Percentiles rank a stretch among this genome's conserved stretches.
Evolutionary conservation across 179 eudicot species (phyloP).

Genomic region (Spergularia azorica): DNA sequence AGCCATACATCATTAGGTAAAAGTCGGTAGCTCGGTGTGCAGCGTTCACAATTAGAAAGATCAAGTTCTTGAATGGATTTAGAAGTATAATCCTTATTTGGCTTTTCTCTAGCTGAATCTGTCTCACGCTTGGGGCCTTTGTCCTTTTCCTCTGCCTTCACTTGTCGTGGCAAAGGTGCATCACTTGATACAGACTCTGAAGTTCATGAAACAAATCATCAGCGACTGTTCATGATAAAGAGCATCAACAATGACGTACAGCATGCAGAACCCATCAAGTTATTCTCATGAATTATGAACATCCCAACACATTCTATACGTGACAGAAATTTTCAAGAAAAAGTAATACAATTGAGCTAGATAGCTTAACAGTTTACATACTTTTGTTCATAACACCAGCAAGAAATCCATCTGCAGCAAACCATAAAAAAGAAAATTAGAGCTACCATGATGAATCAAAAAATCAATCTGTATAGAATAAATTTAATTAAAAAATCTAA

Average conservation of each 20-base stretch:
- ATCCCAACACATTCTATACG: neutral
- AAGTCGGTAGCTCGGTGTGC: constrained; percentile 94
- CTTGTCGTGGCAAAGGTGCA: constrained; percentile 49
- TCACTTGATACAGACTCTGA: constrained; percentile 75
- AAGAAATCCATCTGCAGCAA: constrained; percentile 81
- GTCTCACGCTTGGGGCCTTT: constrained; percentile 66
- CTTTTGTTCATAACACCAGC: constrained; percentile 86
- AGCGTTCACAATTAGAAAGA: constrained; percentile 82
- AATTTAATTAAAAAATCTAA: constrained; percentile 10
- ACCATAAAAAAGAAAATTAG: neutral
- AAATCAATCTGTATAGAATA: neutral
- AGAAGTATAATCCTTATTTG: constrained; percentile 67
- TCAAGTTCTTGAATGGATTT: constrained; percentile 96
- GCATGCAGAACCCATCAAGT: neutral
- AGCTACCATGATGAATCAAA: neutral
- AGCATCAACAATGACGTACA: neutral
- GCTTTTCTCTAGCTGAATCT: constrained; percentile 66
- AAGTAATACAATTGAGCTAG: constrained; percentile 2
- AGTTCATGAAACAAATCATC: constrained; percentile 2
- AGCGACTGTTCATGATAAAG: no score
- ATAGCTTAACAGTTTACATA: constrained; percentile 33
- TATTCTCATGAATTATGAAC: neutral
- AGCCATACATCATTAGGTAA: constrained; percentile 77
- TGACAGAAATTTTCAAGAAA: neutral
- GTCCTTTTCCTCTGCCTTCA: constrained; percentile 68